These are phyloP conservation scores for Aspergillus calidoustus DNA, from an alignment of 2,329 filamentous ascomycete genomes.

Conservation along the genomic window DNA sequence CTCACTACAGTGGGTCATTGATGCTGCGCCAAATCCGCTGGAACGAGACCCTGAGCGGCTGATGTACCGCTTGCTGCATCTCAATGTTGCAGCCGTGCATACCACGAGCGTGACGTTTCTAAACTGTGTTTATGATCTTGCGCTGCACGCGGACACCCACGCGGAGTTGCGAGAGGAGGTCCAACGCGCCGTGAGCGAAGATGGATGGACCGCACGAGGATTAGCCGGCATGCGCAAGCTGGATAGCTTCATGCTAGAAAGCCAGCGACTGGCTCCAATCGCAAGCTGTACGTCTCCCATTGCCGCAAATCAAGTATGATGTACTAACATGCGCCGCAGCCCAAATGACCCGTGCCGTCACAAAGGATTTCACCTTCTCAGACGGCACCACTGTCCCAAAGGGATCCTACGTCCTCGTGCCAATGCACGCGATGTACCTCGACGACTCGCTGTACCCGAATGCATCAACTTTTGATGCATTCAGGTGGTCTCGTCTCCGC, in stretches of 20 bases:
- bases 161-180: slow-evolving; percentile 26
- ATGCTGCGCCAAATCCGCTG: too few species aligned
- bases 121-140: too few species aligned
- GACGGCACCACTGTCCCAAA: slow-evolving; percentile 25
- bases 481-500: slow-evolving; percentile 28
- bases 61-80: slow-evolving; percentile 27
- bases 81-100: slow-evolving; percentile 29
- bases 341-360: slow-evolving; percentile 18
- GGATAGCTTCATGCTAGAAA: slow-evolving; percentile 50
- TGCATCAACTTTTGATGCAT: slow-evolving; percentile 30
- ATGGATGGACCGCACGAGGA: slow-evolving; percentile 41
- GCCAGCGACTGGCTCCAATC: slow-evolving; percentile 36
- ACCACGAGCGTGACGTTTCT: slow-evolving; percentile 15
- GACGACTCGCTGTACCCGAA: slow-evolving; percentile 21
- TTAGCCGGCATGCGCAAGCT: slow-evolving; percentile 46
- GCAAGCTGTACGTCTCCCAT: slow-evolving; percentile 20
- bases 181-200: slow-evolving; percentile 19
- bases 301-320: not conserved
- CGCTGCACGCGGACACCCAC: slow-evolving; percentile 27
- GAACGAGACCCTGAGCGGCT: slow-evolving; percentile 31
- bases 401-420: slow-evolving; percentile 22
- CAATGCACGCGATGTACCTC: slow-evolving; percentile 23
- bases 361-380: slow-evolving; percentile 24
- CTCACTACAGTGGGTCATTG: too few species aligned
- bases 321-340: not conserved